phyloP scores from a whole-genome alignment of 2,329 filamentous ascomycete genomes.

The Aspergillus viridinutans region DNA sequence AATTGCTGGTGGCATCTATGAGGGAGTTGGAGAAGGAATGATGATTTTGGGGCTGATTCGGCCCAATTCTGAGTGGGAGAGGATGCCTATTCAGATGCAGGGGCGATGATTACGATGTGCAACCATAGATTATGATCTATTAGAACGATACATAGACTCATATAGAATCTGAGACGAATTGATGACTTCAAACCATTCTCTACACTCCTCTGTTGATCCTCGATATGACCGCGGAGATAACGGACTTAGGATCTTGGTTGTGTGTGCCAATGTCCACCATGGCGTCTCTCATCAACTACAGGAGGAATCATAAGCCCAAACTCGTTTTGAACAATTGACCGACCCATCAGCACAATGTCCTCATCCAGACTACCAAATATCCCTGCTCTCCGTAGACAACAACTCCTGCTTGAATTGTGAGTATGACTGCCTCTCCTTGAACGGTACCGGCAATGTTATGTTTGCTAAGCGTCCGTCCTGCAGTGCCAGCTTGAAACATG shows the following conservation, averaged over 20 bases:
- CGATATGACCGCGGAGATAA: slow-evolving; percentile 7
- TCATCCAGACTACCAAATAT: slow-evolving; percentile 36
- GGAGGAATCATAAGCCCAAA: too few relatives aligned
- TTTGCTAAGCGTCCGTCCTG: slow-evolving; percentile 10
- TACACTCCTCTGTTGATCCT: not conserved
- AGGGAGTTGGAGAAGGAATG: slow-evolving; percentile 57
- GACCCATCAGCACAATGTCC: slow-evolving; percentile 24
- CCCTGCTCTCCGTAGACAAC: slow-evolving; percentile 63
- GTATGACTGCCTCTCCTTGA: slow-evolving; percentile 25
- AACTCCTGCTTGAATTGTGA: slow-evolving; percentile 78
- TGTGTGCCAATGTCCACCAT: not conserved
- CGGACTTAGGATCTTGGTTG: slow-evolving; percentile 5
- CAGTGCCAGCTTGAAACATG: slow-evolving; percentile 75
- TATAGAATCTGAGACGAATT: not conserved
- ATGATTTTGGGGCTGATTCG: slow-evolving; percentile 38
- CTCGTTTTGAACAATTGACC: not conserved
- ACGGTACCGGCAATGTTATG: slow-evolving; percentile 1
- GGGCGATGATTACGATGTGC: not conserved
- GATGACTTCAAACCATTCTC: not conserved
- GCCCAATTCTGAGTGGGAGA: slow-evolving; percentile 12
- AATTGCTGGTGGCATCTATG: slow-evolving; percentile 62
- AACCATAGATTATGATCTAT: not conserved
- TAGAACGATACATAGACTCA: not conserved
- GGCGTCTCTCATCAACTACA: not conserved
- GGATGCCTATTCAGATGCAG: not conserved